Conservation (phyloP, 805 yeast genomes). For the Yamadazyma phyllophila region DNA sequence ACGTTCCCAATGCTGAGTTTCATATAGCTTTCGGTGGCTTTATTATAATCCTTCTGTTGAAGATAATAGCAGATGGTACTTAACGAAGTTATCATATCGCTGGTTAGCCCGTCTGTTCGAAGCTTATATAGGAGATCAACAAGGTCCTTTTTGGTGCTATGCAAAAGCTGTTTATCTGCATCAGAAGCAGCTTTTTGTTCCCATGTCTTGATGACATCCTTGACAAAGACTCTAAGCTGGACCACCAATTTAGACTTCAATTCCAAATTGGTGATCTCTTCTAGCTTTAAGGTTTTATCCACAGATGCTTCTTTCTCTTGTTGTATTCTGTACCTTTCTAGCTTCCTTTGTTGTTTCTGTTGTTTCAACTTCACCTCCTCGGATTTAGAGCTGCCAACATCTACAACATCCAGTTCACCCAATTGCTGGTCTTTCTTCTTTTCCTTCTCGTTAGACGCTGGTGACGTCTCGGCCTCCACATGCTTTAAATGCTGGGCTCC, state of each 20-base stretch:
- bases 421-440: too few species aligned
- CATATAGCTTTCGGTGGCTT: constrained; percentile 68
- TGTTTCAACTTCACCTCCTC: background rate
- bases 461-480: too few species aligned
- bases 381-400: too few species aligned
- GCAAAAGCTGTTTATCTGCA: constrained; percentile 15
- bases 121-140: constrained; percentile 47
- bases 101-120: constrained; percentile 35
- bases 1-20: constrained; percentile 80
- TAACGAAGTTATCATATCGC: constrained; percentile 51
- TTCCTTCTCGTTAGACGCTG: too few species aligned
- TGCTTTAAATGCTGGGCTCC: too few species aligned
- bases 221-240: constrained; percentile 50
- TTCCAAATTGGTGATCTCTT: constrained; percentile 27
- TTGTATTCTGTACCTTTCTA: constrained; percentile 22
- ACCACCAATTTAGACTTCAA: constrained; percentile 27
- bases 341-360: background rate
- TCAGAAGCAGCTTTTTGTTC: constrained; percentile 17
- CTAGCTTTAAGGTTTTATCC: constrained; percentile 16
- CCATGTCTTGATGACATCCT: constrained; percentile 46
- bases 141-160: constrained; percentile 45
- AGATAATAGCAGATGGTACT: constrained; percentile 58
- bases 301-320: constrained; percentile 25
- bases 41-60: constrained; percentile 50
- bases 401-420: too few species aligned